Evolutionary conservation across 306 rosid species (phyloP), one percentile per base, ranked within the genome.

Genomic region (Acacia crassicarpa): DNA sequence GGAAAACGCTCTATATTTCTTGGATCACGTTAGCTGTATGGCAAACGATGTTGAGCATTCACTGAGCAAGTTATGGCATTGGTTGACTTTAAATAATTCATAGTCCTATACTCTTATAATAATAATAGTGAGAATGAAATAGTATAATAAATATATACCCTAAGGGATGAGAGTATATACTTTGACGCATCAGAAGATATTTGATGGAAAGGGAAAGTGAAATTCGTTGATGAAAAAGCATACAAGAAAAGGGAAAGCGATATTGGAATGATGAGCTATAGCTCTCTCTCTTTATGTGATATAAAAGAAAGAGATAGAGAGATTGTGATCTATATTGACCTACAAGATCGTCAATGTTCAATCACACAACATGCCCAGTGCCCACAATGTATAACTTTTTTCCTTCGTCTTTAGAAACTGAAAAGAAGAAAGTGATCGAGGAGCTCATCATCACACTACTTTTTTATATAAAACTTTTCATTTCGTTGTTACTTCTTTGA

Each of bases 21-120:
- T 35, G 82, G 82, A 77, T 79, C 78, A 83, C 82, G 68, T 80
- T 72, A 78, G 62, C 48, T 35, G 63, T 73, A 35, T 83, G 67
- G 43, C 76, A 73, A 67, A 79, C 33, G 15, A 67, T 74, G 65
- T 75, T 71, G 80, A 40, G 8, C 74, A 79, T 84, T 33, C 46
- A 38, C 11, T 35, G 61, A 72, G 54, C 65, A 80, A 84, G 73
- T 72, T 81, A 81, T 77, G 85, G 77, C 82, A 70, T 81, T 41
- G 46, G 51, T 27, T 66, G 16, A 58, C 73, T 76, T 46, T 63
- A 23, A 71, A 76, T 62, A 25, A 25, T 61, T 23, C 14, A 48
- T 14, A 46, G 0, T 11, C 17, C 3, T 46, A 46, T 43, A 43
- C 40, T 35, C 40, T 5, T 5, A 30, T 30, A 30, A 30, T 30